These are phyloP conservation scores for Albatrellus ellisii DNA, from an alignment of 768 basidiomycete species.

Conservation along the genomic window DNA sequence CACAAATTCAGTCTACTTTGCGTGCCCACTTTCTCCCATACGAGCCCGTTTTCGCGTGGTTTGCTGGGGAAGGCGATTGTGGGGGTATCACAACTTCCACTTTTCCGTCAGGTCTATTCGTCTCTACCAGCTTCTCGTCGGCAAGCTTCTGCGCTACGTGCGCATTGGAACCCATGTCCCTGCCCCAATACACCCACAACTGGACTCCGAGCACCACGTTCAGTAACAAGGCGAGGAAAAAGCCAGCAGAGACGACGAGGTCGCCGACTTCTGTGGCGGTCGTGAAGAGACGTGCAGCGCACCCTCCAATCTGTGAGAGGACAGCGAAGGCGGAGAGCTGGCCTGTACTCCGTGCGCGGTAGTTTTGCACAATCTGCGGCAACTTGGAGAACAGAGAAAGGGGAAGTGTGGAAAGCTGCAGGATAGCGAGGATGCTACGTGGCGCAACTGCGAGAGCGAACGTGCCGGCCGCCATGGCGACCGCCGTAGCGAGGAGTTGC, in stretches of 20 bases:
- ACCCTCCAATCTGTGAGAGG: slow-evolving; percentile 75
- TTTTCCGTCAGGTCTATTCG: slow-evolving; percentile 14
- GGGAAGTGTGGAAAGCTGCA: slow-evolving; percentile 82
- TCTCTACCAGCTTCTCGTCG: slow-evolving; percentile 12
- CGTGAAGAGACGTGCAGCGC: slow-evolving; percentile 87
- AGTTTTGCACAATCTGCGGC: slow-evolving; percentile 85
- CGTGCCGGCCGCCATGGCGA: slow-evolving; percentile 23
- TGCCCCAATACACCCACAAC: slow-evolving; percentile 76
- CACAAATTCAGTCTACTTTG: slow-evolving; percentile 63
- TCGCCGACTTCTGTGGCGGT: slow-evolving; percentile 86
- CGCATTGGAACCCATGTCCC: slow-evolving; percentile 21
- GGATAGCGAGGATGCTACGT: slow-evolving; percentile 37
- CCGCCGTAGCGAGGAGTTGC: slow-evolving; percentile 20
- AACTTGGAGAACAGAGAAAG: slow-evolving; percentile 87
- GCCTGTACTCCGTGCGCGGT: slow-evolving; percentile 65
- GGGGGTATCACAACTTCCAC: slow-evolving; percentile 33
- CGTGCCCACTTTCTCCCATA: slow-evolving; percentile 57
- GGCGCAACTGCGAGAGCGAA: slow-evolving; percentile 36
- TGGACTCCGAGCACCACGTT: slow-evolving; percentile 80
- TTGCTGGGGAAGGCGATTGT: slow-evolving; percentile 24
- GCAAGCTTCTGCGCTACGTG: slow-evolving; percentile 14
- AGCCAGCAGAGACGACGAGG: slow-evolving; percentile 66
- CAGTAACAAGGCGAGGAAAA: slow-evolving; percentile 66
- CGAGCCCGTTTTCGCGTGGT: slow-evolving; percentile 27
- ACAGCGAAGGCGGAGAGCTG: slow-evolving; percentile 93